phyloP scores from a whole-genome alignment of 768 basidiomycete species.

The Sporobolomyces roseus region DNA sequence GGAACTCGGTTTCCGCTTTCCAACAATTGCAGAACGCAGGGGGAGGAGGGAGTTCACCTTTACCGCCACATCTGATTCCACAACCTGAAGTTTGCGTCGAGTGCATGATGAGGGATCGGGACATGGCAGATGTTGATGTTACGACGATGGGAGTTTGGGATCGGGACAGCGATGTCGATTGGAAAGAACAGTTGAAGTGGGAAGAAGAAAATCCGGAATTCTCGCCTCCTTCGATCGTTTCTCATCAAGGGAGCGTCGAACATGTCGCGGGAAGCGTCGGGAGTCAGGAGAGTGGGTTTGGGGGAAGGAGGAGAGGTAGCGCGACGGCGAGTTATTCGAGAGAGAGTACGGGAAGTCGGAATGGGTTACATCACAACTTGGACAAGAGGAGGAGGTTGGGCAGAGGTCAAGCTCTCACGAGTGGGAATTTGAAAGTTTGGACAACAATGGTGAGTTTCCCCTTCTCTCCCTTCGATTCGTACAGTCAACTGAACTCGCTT shows the following conservation, averaged over 20 bases:
- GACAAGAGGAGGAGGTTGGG: constrained; percentile 43
- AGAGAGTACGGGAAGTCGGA: not conserved
- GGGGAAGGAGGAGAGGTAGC: constrained; percentile 45
- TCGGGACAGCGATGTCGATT: constrained; percentile 76
- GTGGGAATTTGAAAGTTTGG: constrained; percentile 49
- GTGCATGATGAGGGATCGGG: constrained; percentile 97
- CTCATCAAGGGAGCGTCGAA: too few relatives aligned
- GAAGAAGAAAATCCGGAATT: constrained; percentile 46
- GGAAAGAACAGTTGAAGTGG: constrained; percentile 67
- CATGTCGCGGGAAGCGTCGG: constrained; percentile 12
- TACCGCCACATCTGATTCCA: constrained; percentile 38
- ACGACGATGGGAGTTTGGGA: constrained; percentile 83
- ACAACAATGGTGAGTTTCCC: constrained; percentile 55
- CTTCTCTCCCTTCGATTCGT: constrained; percentile 14
- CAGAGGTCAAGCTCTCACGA: constrained; percentile 47
- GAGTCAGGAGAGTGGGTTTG: constrained; percentile 29
- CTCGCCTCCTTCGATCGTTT: too few relatives aligned
- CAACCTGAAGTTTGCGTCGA: constrained; percentile 78
- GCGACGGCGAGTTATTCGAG: constrained; percentile 9
- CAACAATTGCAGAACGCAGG: not conserved
- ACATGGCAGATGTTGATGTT: constrained; percentile 94
- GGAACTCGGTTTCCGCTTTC: too few relatives aligned
- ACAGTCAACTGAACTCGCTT: not conserved
- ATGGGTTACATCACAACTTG: too few relatives aligned
- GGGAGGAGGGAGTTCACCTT: not conserved